Conservation (phyloP, 1,139 yeast genomes). For the Keqinozyma sinolaborantium region DNA sequence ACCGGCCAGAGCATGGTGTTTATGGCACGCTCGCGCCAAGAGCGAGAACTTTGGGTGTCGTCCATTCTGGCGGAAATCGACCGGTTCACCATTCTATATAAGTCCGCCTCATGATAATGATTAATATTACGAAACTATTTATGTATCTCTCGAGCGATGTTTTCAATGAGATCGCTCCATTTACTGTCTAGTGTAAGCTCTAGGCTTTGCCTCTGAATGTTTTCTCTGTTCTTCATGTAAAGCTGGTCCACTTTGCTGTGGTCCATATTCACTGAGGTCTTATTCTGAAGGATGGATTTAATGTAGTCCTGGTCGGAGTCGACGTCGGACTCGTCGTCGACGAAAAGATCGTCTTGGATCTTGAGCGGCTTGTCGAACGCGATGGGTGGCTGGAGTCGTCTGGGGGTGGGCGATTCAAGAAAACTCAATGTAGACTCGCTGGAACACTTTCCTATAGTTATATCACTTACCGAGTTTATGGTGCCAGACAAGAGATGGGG, state of each 20-base stretch:
- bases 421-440: neutral
- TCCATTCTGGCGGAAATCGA: slow-evolving; percentile 64
- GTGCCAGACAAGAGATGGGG: slow-evolving; percentile 37
- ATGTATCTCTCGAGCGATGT: slow-evolving; percentile 3
- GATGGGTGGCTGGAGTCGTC: neutral
- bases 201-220: slow-evolving; percentile 2
- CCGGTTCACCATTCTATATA: slow-evolving; percentile 26
- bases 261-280: slow-evolving; percentile 1
- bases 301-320: slow-evolving; percentile 8
- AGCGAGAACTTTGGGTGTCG: slow-evolving; percentile 80
- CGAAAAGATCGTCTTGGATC: neutral
- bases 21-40: slow-evolving; percentile 78
- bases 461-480: slow-evolving; percentile 13
- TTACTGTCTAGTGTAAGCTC: slow-evolving; percentile 2
- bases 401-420: neutral
- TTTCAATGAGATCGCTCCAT: slow-evolving; percentile 4
- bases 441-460: neutral
- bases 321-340: neutral
- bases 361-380: too few species aligned
- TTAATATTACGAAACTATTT: neutral
- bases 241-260: neutral
- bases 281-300: slow-evolving; percentile 4
- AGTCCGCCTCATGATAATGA: neutral
- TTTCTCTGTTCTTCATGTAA: neutral
- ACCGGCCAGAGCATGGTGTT: slow-evolving; percentile 70